These are phyloP conservation scores for Aschersonia sp. DNA, from an alignment of 2,329 filamentous ascomycete genomes.

Conservation along the genomic window DNA sequence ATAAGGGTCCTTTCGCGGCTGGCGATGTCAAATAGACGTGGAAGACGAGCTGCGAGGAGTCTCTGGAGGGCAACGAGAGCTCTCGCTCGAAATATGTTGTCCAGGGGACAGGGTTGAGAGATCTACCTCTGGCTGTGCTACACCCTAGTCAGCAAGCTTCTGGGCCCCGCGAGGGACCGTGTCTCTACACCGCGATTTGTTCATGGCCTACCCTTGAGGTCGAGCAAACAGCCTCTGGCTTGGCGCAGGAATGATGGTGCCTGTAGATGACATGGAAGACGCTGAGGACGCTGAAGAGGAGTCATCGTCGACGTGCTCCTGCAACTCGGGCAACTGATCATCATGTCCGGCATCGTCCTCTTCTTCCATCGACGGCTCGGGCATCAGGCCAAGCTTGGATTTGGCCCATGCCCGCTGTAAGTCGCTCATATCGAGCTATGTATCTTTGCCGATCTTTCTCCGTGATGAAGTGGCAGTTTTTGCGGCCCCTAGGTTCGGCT, in stretches of 20 bases:
- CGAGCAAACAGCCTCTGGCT: slow-evolving; percentile 61
- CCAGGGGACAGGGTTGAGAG: slow-evolving; percentile 62
- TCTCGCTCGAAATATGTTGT: slow-evolving; percentile 85
- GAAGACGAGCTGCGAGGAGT: slow-evolving; percentile 40
- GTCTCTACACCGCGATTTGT: neutral
- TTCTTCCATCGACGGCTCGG: slow-evolving; percentile 33
- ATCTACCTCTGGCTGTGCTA: slow-evolving; percentile 35
- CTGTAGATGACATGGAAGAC: slow-evolving; percentile 80
- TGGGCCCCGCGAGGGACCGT: neutral
- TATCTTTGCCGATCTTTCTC: neutral
- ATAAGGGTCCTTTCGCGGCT: slow-evolving; percentile 58
- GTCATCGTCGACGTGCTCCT: slow-evolving; percentile 39
- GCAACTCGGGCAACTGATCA: slow-evolving; percentile 30
- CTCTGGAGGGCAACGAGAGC: slow-evolving; percentile 49
- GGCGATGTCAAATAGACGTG: slow-evolving; percentile 86
- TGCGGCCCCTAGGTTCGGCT: neutral
- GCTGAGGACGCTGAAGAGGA: slow-evolving; percentile 64
- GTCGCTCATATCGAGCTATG: slow-evolving; percentile 50
- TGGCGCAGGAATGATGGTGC: slow-evolving; percentile 73
- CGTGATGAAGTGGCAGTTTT: neutral
- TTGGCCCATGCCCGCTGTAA: slow-evolving; percentile 69
- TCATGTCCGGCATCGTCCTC: slow-evolving; percentile 25
- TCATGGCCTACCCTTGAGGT: slow-evolving; percentile 41
- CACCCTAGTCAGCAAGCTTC: neutral
- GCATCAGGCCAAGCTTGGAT: slow-evolving; percentile 49